Evolutionary conservation across 805 yeast species (phyloP).

Genomic region (Barnettozyma sp.): DNA sequence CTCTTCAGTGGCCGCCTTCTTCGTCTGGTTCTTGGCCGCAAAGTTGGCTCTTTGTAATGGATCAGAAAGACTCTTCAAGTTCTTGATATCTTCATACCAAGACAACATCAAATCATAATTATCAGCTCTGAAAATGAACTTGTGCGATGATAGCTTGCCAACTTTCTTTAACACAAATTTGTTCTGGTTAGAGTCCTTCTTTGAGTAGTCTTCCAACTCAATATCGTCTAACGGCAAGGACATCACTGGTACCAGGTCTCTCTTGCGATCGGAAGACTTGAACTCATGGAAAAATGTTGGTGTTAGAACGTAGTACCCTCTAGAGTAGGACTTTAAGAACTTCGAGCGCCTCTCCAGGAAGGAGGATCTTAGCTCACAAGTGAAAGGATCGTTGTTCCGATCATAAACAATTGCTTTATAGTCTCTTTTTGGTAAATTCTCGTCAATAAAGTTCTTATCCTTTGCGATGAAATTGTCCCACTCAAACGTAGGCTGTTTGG

Average conservation of each 20-base stretch:
- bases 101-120: constrained; percentile 69
- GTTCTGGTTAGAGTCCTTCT: constrained; percentile 55
- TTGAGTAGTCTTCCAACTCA: constrained; percentile 74
- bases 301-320: constrained; percentile 87
- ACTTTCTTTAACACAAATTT: constrained; percentile 78
- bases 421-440: constrained; percentile 53
- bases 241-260: constrained; percentile 77
- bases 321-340: constrained; percentile 82
- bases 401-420: constrained; percentile 57
- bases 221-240: constrained; percentile 76
- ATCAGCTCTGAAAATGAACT: constrained; percentile 93
- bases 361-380: constrained; percentile 67
- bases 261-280: constrained; percentile 73
- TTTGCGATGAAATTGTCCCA: constrained; percentile 80
- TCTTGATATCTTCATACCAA: constrained; percentile 79
- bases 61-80: constrained; percentile 55
- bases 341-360: constrained; percentile 84
- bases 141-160: constrained; percentile 76
- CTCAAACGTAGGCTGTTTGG: constrained; percentile 74
- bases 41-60: constrained; percentile 22
- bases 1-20: constrained; percentile 10
- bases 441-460: constrained; percentile 66
- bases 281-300: constrained; percentile 87
- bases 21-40: constrained; percentile 19
- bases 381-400: constrained; percentile 61